Percentiles rank a stretch among this genome's conserved stretches.
phyloP scores from a whole-genome alignment of 73 alveolate species.

The Blepharisma japonicum region DNA sequence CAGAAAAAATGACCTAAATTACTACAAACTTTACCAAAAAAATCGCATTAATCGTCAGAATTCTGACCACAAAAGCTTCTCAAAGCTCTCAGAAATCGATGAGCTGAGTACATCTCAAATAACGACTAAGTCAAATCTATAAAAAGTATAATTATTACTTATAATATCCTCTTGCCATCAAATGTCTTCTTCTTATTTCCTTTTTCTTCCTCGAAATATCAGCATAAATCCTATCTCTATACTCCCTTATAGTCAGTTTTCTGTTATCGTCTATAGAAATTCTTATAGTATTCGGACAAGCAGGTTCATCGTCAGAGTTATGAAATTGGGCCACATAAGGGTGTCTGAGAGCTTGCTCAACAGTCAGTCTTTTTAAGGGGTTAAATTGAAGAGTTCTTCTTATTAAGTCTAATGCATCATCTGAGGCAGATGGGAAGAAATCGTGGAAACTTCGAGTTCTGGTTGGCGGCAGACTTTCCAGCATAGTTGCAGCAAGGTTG shows the following conservation, averaged over 20 bases:
- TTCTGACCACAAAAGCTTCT: too few relatives aligned
- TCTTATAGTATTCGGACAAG: slow-evolving; percentile 64
- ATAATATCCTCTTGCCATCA: slow-evolving; percentile 8
- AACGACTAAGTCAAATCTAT: too few relatives aligned
- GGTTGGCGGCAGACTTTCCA: slow-evolving; percentile 58
- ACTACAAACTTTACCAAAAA: too few relatives aligned
- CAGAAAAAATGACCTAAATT: too few relatives aligned
- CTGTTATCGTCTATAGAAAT: slow-evolving; percentile 77
- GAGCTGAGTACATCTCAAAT: too few relatives aligned
- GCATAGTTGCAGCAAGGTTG: slow-evolving; percentile 69
- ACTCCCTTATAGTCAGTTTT: slow-evolving; percentile 63
- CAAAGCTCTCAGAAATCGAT: too few relatives aligned
- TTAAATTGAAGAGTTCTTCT: slow-evolving; percentile 56
- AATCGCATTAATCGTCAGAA: too few relatives aligned
- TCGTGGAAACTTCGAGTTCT: slow-evolving; percentile 60
- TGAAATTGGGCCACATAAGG: slow-evolving; percentile 85
- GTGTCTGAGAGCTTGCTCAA: slow-evolving; percentile 77
- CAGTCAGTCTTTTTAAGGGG: slow-evolving; percentile 77
- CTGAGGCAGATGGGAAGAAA: slow-evolving; percentile 72
- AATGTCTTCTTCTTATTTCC: slow-evolving; percentile 60
- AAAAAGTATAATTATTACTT: background rate
- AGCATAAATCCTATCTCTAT: slow-evolving; percentile 58
- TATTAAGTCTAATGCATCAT: slow-evolving; percentile 67
- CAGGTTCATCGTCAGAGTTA: slow-evolving; percentile 84
- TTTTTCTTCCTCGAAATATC: slow-evolving; percentile 65